Evolutionary conservation across 768 basidiomycete species (phyloP), one percentile per base, ranked within the genome.

Genomic region (Nidularia pulvinata): DNA sequence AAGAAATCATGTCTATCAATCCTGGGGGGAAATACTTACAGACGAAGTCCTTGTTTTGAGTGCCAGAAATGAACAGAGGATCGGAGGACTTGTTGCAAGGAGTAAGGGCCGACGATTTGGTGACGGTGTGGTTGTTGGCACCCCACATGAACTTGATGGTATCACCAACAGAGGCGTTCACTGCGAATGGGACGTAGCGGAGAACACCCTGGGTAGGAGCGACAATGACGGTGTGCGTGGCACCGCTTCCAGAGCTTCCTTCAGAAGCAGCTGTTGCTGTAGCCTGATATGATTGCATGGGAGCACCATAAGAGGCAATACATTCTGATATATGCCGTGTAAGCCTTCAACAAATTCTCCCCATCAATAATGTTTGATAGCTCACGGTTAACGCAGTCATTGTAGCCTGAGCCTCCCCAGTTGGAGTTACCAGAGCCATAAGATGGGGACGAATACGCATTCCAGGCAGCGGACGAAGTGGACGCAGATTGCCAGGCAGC

Each of bases 121-220:
- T 93, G 61, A 92, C 91, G 33, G 89, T 92, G 76, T 91, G 90
- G 64, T 81, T 82, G 74, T 88, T 82, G 50, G 87, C 89, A 52
- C 80, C 79, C 90, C 90, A 93, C 69, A 85, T 75, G 75, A 85
- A 92, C 65, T 77, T 73, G 71, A 93, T 67, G 61, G 86, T 89
- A 69, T 91, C 89, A 51, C 90, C 90, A 55, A 86, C 81, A 33
- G 86, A 83, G 4, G 88, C 89, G 62, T 90, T 89, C 57, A 86
- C 68, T 25, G 84, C 83, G 70, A 89, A 89, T 34, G 90, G 90
- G 49, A 91, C 75, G 61, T 84, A 89, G 55, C 88, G 85, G 50
- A 91, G 75, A 54, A 90, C 83, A 66, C 89, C 89, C 65, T 89
- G 80, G 2, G 81, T 81, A 25, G 90, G 89, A 14, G 89, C 89